Base-by-base conservation (phyloP, 169 alveolate species). In the Cryptosporidium viatorum region DNA sequence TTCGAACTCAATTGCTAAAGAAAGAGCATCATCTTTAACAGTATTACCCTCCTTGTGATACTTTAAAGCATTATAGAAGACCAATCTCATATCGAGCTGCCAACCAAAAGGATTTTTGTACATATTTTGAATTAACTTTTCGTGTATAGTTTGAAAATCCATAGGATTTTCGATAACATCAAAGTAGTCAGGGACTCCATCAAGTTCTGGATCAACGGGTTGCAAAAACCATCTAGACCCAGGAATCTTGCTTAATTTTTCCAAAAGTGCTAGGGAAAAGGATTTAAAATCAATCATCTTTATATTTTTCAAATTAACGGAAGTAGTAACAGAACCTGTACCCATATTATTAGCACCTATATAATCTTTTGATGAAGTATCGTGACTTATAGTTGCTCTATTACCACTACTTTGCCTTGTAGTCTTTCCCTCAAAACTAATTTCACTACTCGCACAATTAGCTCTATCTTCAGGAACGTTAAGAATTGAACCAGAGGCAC, bases 141-240 rank as follows among this genome's bases (percentile, higher is more conserved):
- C 84, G 62, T 93, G 95, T 3, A 94, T 92, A 4, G 95, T 93
- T 68, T 93, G 93, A 60, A 94, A 91, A 89, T 93, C 96, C 95
- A 94, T 93, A 16, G 96, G 96, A 62, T 92, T 91, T 52, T 85
- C 86, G 26, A 93, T 85, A n/a, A 92, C 68, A 51, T 84, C 86
- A 59, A 92, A 92, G 91, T 96, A 96, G 71, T 94, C 95, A 10
- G 96, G 97, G 33, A 94, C 94, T 84, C 96, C 97, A 85, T 95
- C 97, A 70, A 94, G 85, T 43, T 95, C 97, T 21, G 98, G 97
- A 84, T 97, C 98, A 26, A 97, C 96, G 14, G 98, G 98, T 31
- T 95, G 94, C 85, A 95, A 93, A 75, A 97, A 97, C 96, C 96
- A 94, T 29, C 92, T 85, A 33, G 94, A 71, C 8, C 84, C 92